These are phyloP conservation scores for Anthracocystis walkeri DNA, from an alignment of 1,284 basidiomycete species.

Conservation along the genomic window DNA sequence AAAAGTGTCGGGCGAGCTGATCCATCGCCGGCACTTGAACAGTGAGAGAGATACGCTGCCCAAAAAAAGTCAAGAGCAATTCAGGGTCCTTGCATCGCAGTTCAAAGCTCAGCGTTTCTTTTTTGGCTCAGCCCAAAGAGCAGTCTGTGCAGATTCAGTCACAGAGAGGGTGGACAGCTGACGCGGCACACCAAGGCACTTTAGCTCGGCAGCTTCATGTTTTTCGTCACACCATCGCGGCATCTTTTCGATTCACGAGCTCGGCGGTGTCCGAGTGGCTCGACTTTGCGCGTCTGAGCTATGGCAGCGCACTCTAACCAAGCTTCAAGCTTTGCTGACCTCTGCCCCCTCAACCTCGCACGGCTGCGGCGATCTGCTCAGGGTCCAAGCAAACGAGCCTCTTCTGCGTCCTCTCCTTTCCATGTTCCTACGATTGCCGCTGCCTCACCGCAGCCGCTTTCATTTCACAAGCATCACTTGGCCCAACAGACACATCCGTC, in stretches of 20 bases:
- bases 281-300: too few species aligned
- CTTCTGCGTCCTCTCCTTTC: too few species aligned
- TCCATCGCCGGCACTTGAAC: not conserved
- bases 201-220: not conserved
- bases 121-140: not conserved
- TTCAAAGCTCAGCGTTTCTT: not conserved
- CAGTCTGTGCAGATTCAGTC: not conserved
- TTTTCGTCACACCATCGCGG: conserved; percentile 3
- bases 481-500: too few species aligned
- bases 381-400: too few species aligned
- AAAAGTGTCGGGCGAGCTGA: conserved; percentile 13
- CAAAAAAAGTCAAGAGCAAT: conserved; percentile 4
- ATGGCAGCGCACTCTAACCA: too few species aligned
- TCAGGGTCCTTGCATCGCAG: conserved; percentile 18
- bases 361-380: too few species aligned
- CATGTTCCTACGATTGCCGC: too few species aligned
- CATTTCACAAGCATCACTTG: too few species aligned
- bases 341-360: too few species aligned
- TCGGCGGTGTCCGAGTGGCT: not conserved
- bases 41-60: conserved; percentile 2
- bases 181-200: not conserved
- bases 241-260: not conserved
- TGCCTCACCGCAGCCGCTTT: too few species aligned
- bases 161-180: not conserved
- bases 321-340: too few species aligned